Evolutionary conservation across 495 filamentous ascomycete species (phyloP), one percentile per base, ranked within the genome.

Genomic region (Aspergillus homomorphus): DNA sequence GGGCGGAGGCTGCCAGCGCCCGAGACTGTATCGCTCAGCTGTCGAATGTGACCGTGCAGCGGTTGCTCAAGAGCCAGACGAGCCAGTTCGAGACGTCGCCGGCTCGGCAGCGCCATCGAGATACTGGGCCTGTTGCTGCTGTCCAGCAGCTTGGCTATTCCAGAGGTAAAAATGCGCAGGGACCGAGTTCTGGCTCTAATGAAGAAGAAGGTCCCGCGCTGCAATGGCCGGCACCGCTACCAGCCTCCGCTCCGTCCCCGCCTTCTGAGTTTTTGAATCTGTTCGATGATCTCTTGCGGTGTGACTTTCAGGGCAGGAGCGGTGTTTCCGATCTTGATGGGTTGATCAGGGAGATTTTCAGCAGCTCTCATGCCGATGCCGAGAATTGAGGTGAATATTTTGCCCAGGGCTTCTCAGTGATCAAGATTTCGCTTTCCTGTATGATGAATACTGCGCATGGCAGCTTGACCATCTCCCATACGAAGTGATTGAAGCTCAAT

Each of bases 21-120:
- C 66, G 77, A 7, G 76, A 80, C 52, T 73, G 75, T 20, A 65
- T 79, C 24, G 70, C 76, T 28, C 71, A 79, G 28, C 46, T 78
- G 49, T 75, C 71, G 0, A 59, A 64, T 18, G 68, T 68, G 8
- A 78, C 73, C 4, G 63, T 77, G 14, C 73, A 73, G 28, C 66
- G 73, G 38, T 58, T 79, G 16, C 52, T 77, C 21, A 71, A 62
- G 46, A 64, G 56, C n/a, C 68, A 67, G 44, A 18, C 57, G 24
- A n/a, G 15, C 15, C 3, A 9, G 18, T 5, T 8, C 2, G 23
- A 51, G 22, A 28, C 15, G 18, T 41, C 51, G 56, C 62, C 15
- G 54, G 33, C 30, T 50, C 56, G 30, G 20, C 51, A 14, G 53
- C 41, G 1, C 33, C 12, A 20, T 20, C 20, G 38, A 24, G 20